Evolutionary conservation across 2,329 filamentous ascomycete species (phyloP).

Genomic region (Bipolaris zeicola): DNA sequence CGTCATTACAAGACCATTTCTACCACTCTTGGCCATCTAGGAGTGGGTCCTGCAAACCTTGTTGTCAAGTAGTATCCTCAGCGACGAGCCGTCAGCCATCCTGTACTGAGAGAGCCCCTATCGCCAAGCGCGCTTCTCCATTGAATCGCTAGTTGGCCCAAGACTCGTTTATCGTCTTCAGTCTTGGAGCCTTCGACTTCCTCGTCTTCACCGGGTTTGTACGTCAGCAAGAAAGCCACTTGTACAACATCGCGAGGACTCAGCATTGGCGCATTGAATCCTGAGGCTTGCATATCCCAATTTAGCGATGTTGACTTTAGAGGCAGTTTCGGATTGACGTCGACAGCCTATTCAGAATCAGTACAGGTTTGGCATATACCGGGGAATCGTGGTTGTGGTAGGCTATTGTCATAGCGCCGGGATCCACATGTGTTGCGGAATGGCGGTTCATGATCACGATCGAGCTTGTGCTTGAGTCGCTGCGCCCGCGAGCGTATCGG

Average conservation of each 20-base stretch:
- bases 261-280: constrained; percentile 54
- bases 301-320: constrained; percentile 61
- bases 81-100: constrained; percentile 64
- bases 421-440: constrained; percentile 20
- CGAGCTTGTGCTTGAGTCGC: constrained; percentile 13
- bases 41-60: constrained; percentile 6
- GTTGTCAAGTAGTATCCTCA: constrained; percentile 25
- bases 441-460: constrained; percentile 14
- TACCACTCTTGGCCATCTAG: background rate
- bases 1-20: constrained; percentile 6
- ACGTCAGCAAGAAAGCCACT: constrained; percentile 66
- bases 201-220: constrained; percentile 55
- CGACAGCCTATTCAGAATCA: constrained; percentile 43
- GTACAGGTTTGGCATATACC: constrained; percentile 11
- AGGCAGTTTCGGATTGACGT: constrained; percentile 57
- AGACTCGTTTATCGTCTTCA: constrained; percentile 60
- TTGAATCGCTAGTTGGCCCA: constrained; percentile 83
- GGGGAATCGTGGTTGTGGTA: constrained; percentile 14
- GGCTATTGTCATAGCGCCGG: constrained; percentile 17
- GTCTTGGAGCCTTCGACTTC: constrained; percentile 46
- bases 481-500: background rate
- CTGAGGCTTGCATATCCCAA: constrained; percentile 55
- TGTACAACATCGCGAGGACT: constrained; percentile 68
- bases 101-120: constrained; percentile 83
- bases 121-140: constrained; percentile 93